These are phyloP conservation scores for Candida dubliniensis DNA, from an alignment of 1,139 yeast species.

Conservation along the genomic window DNA sequence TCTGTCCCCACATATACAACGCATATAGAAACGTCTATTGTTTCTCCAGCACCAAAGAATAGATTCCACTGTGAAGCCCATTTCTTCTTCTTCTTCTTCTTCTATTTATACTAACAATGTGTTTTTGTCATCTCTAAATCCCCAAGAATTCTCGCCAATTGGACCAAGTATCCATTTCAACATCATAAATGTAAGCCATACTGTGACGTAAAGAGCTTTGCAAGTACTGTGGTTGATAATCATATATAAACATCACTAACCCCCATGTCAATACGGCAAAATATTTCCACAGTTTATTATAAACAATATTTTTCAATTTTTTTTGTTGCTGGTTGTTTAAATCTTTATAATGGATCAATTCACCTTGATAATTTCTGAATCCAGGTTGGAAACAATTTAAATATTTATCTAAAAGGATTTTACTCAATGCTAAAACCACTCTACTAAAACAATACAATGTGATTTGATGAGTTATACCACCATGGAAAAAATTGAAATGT, in stretches of 20 bases:
- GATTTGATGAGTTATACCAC: slow-evolving; percentile 57
- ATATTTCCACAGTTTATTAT: slow-evolving; percentile 57
- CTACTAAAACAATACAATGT: slow-evolving; percentile 63
- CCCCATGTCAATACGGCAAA: slow-evolving; percentile 79
- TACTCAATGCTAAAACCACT: slow-evolving; percentile 54
- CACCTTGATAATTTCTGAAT: slow-evolving; percentile 23
- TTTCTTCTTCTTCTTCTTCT: neutral
- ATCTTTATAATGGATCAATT: slow-evolving; percentile 28
- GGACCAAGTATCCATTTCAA: slow-evolving; percentile 44
- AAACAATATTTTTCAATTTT: slow-evolving; percentile 34
- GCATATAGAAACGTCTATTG: too few species aligned
- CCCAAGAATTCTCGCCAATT: slow-evolving; percentile 47
- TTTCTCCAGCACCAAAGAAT: neutral
- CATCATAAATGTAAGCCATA: slow-evolving; percentile 71
- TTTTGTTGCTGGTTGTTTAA: slow-evolving; percentile 32
- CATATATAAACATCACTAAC: slow-evolving; percentile 68
- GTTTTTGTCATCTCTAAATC: slow-evolving; percentile 13
- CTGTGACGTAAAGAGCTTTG: slow-evolving; percentile 69
- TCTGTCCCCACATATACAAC: too few species aligned
- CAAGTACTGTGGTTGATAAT: slow-evolving; percentile 60
- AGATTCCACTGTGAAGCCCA: neutral
- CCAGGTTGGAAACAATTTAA: slow-evolving; percentile 39
- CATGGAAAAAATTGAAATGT: slow-evolving; percentile 44
- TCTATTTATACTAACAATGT: slow-evolving; percentile 7
- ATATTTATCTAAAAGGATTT: slow-evolving; percentile 43